Evolutionary conservation across 179 eudicot species (phyloP), one percentile per base, ranked within the genome.

Genomic region (Silene vulgaris): DNA sequence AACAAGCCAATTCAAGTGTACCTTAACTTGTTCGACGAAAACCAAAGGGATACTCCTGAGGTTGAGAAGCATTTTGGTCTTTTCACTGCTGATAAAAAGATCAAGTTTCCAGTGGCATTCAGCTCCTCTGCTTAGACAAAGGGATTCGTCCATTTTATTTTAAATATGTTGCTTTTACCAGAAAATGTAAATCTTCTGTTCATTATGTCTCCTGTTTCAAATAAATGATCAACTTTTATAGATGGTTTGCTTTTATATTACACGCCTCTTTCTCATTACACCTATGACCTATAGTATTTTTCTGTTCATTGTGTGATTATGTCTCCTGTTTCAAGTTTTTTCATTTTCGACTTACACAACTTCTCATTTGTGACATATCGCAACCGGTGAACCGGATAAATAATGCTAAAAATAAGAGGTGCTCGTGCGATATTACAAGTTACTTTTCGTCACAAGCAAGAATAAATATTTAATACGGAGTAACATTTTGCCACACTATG

Each of bases 11-110:
- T 88, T 9, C 86, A 88, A 45, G 76, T 90, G 8, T 90, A 87
- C 69, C 56, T 88, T 8, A 87, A 83, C 79, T 71, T 91, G 91
- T 82, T 90, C 43, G 88, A 89, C 76, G 92, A 89, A 76, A 80
- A 85, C 72, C 76, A 68, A 37, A 84, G 80, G 83, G 69, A 9
- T 19, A 70, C 65, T 2, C 83, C 82, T 0, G 86, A 81, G 66
- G 3, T 65, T 74, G 97, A 89, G 85, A 89, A 74, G 79, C 73
- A 87, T 50, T 87, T 82, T 61, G 96, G 96, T 12, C 13, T 86
- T 1, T 86, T 82, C 75, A 61, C 35, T 16, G 81, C 86, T 1
- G 83, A 81, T 70, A 79, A 82, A 67, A 85, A 69, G 57, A 50
- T 67, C 65, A 62, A 75, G 45, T 73, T 71, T 37, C 65, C 77